phyloP scores from a whole-genome alignment of 306 rosid genomes.

The Trifolium dubium region DNA sequence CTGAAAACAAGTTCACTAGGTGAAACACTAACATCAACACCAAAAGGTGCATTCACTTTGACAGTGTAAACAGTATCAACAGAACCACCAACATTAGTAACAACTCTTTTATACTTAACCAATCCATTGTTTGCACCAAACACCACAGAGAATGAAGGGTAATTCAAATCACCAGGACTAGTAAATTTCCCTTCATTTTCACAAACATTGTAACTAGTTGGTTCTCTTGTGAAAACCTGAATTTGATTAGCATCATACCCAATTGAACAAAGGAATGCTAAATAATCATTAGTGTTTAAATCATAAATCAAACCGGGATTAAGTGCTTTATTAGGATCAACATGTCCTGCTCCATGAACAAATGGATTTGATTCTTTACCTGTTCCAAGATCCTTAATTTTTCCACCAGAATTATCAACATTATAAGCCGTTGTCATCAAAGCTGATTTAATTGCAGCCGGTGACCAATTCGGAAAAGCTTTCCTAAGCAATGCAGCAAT shows the following conservation, averaged over 20 bases:
- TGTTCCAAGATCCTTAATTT: constrained; percentile 65
- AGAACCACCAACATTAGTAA: constrained; percentile 69
- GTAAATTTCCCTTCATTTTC: constrained; percentile 31
- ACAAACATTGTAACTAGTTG: constrained; percentile 54
- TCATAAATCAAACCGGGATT: constrained; percentile 85
- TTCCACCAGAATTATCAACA: constrained; percentile 68
- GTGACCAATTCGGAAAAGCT: constrained; percentile 75
- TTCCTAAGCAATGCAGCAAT: constrained; percentile 80
- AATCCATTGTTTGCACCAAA: constrained; percentile 36
- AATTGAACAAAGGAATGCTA: constrained; percentile 81
- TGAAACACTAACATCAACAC: constrained; percentile 60
- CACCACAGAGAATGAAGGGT: constrained; percentile 77
- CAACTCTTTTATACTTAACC: constrained; percentile 68
- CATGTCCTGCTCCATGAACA: constrained; percentile 90
- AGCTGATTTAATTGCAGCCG: constrained; percentile 86
- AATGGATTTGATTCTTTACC: constrained; percentile 75
- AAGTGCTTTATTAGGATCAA: constrained; percentile 85
- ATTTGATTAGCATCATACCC: constrained; percentile 66
- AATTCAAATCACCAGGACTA: constrained; percentile 82
- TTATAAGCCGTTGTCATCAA: constrained; percentile 76
- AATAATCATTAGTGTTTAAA: constrained; percentile 54
- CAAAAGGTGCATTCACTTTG: constrained; percentile 62
- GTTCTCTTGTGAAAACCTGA: constrained; percentile 59
- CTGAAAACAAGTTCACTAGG: constrained; percentile 69
- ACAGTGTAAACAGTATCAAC: constrained; percentile 72